A percentile compares a stretch with the other conserved stretches of the same genome.
Conservation (phyloP, 2,329 filamentous ascomycete genomes). For the Pezicula rhizophila region DNA sequence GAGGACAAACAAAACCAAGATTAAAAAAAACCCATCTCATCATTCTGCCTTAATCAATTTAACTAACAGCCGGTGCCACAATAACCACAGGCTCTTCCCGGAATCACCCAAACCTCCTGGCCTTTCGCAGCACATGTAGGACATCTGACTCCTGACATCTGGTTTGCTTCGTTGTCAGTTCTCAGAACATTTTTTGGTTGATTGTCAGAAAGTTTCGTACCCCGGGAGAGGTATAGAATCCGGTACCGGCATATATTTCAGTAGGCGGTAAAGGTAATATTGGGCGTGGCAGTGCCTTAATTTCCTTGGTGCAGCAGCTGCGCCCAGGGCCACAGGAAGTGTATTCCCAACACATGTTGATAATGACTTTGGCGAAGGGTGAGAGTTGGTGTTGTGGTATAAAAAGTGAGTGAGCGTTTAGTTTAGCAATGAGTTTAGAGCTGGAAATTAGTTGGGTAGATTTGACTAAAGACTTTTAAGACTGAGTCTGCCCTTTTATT, state of each 20-base stretch:
- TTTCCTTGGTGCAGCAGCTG: neutral
- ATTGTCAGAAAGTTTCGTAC: neutral
- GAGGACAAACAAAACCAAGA: too few relatives aligned
- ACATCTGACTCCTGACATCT: conserved; percentile 46
- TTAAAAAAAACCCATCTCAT: too few relatives aligned
- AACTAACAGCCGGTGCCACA: conserved; percentile 36
- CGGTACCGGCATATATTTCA: conserved; percentile 4
- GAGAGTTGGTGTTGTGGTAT: neutral
- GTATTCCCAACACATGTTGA: neutral
- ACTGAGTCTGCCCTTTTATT: too few relatives aligned
- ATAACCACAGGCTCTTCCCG: conserved; percentile 43
- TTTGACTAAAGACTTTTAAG: too few relatives aligned
- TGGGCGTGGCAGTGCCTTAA: neutral
- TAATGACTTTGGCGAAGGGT: neutral
- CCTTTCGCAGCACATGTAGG: conserved; percentile 43
- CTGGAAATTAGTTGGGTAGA: too few relatives aligned
- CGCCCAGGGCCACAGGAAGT: neutral
- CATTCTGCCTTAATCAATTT: too few relatives aligned
- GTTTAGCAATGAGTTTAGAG: too few relatives aligned
- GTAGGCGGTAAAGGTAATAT: neutral
- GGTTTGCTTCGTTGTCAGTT: conserved; percentile 8
- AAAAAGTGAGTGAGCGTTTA: neutral
- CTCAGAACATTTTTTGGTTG: neutral
- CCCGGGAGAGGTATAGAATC: conserved; percentile 14
- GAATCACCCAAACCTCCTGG: conserved; percentile 50